phyloP scores from a whole-genome alignment of 1,284 basidiomycete species.

The Papiliotrema nemorosa region DNA sequence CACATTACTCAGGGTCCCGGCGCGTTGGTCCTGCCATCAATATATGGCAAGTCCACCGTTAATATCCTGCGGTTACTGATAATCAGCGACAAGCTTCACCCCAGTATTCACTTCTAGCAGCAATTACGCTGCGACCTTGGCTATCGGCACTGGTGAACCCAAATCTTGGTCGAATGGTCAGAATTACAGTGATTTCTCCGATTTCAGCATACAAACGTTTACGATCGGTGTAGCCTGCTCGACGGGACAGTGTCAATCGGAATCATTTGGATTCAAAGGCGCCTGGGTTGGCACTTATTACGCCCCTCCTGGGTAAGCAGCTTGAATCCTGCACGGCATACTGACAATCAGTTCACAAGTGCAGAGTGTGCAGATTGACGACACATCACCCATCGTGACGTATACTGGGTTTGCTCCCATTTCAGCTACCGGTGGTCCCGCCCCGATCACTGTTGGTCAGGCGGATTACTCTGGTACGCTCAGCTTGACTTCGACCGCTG shows the following conservation, averaged over 20 bases:
- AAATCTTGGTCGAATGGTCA: conserved; percentile 13
- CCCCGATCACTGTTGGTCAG: not conserved
- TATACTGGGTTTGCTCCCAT: conserved; percentile 23
- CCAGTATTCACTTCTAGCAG: conserved; percentile 14
- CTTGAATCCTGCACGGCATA: not conserved
- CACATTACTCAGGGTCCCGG: conserved; percentile 14
- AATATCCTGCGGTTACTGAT: not conserved
- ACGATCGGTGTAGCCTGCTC: conserved; percentile 5
- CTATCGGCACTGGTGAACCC: not conserved
- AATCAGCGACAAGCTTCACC: conserved; percentile 19
- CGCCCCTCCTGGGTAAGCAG: conserved; percentile 3
- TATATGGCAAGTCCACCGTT: conserved; percentile 14
- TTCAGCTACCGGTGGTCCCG: conserved; percentile 5
- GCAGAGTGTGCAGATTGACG: conserved; percentile 12
- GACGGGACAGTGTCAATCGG: not conserved
- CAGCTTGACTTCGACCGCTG: conserved; percentile 22
- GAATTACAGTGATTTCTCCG: conserved; percentile 7
- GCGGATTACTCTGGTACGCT: conserved; percentile 25
- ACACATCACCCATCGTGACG: conserved; percentile 14
- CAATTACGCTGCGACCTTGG: conserved; percentile 12
- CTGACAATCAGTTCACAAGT: not conserved
- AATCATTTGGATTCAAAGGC: conserved; percentile 4
- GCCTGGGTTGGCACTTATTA: conserved; percentile 3
- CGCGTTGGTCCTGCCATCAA: conserved; percentile 16
- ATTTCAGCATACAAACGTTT: conserved; percentile 15